Evolutionary conservation across 2,329 filamentous ascomycete genomes (phyloP), one percentile per base, ranked within the genome.

Genomic region (Fusarium robinianum): DNA sequence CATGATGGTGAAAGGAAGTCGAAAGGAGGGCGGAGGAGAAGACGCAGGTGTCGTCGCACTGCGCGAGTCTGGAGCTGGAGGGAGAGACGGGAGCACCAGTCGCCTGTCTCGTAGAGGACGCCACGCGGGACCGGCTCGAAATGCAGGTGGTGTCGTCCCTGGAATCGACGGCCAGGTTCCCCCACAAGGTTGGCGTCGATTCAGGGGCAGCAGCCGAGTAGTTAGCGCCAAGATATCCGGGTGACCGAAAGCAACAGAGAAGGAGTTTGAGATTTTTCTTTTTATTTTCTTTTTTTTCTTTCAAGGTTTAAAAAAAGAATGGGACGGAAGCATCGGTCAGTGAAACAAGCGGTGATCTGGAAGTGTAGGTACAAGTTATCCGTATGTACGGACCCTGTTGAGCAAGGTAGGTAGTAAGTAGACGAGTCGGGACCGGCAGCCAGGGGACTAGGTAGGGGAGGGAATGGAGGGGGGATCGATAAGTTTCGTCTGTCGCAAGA

Each of bases 1-100:
- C 85, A 88, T 88, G 73, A 68, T 80, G 57, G 52, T 57, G 59
- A 42, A 44, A 46, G 48, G 39, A 46, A 54, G 49, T 50, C 49
- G 43, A 43, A 25, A 27, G 41, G 45, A 46, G 53, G 41, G 36
- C 38, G 45, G 56, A 46, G 42, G 42, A 41, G 32, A 41, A 57
- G 47, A 30, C 27, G 37, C 33, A 57, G 52, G 49, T 42, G 53
- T 53, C 51, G 58, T 57, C 55, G 49, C 39, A 47, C 55, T 44
- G 29, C 47, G 32, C 34, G 50, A 41, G 41, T 38, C 37, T 41
- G 45, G n/a, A n/a, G n/a, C 45, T 49, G 49, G 56, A 62, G 51
- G 57, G 53, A 62, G 55, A 57, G 43, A 46, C 41, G 55, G 46
- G 31, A 54, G 37, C 45, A 46, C 49, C 48, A 58, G 58, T 51